A percentile compares a stretch with the other conserved stretches of the same genome.
phyloP scores from a whole-genome alignment of 1,284 basidiomycete genomes.

The Naganishia cerealis region DNA sequence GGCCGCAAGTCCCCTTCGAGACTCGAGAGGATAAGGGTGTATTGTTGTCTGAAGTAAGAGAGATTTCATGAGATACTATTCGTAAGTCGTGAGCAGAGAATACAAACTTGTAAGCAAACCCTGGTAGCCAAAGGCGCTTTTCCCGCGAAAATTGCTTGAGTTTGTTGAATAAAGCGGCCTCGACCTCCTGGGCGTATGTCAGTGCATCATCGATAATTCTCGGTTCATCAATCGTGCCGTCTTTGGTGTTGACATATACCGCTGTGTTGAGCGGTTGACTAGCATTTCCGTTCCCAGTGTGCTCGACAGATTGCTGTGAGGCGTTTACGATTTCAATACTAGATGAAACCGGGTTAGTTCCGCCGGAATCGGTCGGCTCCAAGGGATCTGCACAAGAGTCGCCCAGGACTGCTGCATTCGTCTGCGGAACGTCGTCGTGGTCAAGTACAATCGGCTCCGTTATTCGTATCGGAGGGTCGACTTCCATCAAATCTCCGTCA shows the following conservation, averaged over 20 bases:
- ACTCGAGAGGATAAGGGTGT: constrained; percentile 23
- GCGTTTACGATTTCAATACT: constrained; percentile 12
- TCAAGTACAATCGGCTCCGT: constrained; percentile 24
- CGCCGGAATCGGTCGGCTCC: not conserved
- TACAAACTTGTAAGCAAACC: constrained; percentile 24
- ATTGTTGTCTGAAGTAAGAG: constrained; percentile 18
- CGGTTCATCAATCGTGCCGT: not conserved
- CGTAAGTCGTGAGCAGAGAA: no score
- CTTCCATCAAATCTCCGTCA: constrained; percentile 10
- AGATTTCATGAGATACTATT: not conserved
- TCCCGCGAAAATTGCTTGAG: constrained; percentile 19
- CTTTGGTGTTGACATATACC: not conserved
- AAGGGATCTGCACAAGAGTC: not conserved
- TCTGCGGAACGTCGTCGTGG: constrained; percentile 13
- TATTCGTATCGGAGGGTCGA: constrained; percentile 21
- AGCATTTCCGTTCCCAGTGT: not conserved
- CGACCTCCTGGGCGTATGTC: constrained; percentile 25
- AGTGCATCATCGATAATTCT: constrained; percentile 11
- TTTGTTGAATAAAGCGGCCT: constrained; percentile 23
- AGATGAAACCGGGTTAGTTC: constrained; percentile 8
- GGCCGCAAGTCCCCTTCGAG: constrained; percentile 31
- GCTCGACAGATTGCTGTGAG: constrained; percentile 6
- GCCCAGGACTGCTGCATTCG: not conserved
- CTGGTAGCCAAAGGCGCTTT: constrained; percentile 14
- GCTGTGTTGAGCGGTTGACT: constrained; percentile 1